These are phyloP conservation scores for Amoebophrya sp. DNA, from an alignment of 169 alveolate species.

Conservation along the genomic window DNA sequence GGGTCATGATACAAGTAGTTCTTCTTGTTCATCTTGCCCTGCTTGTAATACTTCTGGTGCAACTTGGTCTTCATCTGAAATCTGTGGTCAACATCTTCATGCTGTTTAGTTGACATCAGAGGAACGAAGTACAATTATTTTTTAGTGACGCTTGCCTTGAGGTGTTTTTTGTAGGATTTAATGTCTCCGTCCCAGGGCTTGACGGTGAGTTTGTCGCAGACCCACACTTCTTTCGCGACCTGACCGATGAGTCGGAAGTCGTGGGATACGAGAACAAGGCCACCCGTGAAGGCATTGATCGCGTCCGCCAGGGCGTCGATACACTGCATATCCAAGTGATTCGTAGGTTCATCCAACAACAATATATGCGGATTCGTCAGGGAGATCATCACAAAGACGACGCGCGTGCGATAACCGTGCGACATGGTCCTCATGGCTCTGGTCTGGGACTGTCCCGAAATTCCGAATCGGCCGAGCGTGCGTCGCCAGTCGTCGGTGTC, in stretches of 20 bases:
- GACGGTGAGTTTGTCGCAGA: slow-evolving; percentile 66
- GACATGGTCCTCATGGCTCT: slow-evolving; percentile 62
- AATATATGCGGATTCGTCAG: slow-evolving; percentile 82
- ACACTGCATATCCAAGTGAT: slow-evolving; percentile 82
- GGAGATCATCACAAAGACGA: slow-evolving; percentile 55
- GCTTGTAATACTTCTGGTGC: too few relatives aligned
- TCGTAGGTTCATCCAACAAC: slow-evolving; percentile 89
- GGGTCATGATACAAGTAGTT: too few relatives aligned
- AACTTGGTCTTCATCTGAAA: too few relatives aligned
- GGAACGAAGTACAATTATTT: too few relatives aligned
- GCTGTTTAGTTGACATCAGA: too few relatives aligned
- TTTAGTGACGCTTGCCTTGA: not conserved
- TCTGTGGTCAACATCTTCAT: too few relatives aligned
- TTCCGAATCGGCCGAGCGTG: slow-evolving; percentile 40
- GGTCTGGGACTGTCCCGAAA: slow-evolving; percentile 46
- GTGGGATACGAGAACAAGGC: slow-evolving; percentile 87
- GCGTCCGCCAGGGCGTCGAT: slow-evolving; percentile 89
- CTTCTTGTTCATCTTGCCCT: too few relatives aligned
- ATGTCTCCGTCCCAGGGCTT: slow-evolving; percentile 74
- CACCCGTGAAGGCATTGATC: slow-evolving; percentile 85
- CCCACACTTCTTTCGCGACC: slow-evolving; percentile 87
- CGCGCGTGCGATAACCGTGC: slow-evolving; percentile 60
- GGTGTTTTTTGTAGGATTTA: slow-evolving; percentile 72
- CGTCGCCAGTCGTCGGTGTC: slow-evolving; percentile 76
- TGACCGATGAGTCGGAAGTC: slow-evolving; percentile 87